Base-by-base conservation (phyloP, 768 basidiomycete genomes). In the Clitopilus passeckerianus region DNA sequence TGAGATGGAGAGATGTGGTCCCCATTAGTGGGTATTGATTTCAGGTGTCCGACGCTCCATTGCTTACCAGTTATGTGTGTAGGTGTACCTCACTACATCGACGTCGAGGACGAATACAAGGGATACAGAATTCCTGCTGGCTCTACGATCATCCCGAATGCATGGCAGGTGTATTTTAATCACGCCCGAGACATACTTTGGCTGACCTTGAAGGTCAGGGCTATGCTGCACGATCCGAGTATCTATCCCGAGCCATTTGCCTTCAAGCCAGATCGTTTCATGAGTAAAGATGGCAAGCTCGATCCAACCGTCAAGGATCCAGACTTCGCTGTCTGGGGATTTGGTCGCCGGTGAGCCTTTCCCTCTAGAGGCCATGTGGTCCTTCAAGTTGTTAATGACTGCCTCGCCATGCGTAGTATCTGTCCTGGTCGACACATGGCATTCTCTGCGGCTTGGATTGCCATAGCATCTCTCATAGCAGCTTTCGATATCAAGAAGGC, bases 181-280 rank as follows among this genome's bases (percentile, higher is more conserved):
- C 12, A n/a, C n/a, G 10, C 20, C 53, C 16, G 22, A 55, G 14
- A 15, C 30, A n/a, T 33, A 16, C 27, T 41, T 1, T 53, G n/a
- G 30, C 15, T 58, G 1, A 5, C 7, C 3, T 50, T 35, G 5
- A n/a, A 50, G 5, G 30, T 41, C 37, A 79, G 79, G 79, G 72
- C 74, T 1, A 73, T 81, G 56, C 70, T 75, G 1, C 76, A 73
- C 54, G 70, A 82, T 34, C 72, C 75, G 53, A 56, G 62, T 7
- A 66, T 65, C 30, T 79, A 76, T 61, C 73, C 74, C 1, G 75
- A 80, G 46, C 76, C 79, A 14, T 69, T 70, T 46, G 62, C 52
- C 1, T 80, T 80, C 64, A 74, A 72, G 23, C 78, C 78, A 4
- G 77, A 79, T 24, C 74, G 77, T 7, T 79, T 74, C 60, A 61